phyloP scores from a whole-genome alignment of 768 basidiomycete genomes.

The Podaxis rugospora region DNA sequence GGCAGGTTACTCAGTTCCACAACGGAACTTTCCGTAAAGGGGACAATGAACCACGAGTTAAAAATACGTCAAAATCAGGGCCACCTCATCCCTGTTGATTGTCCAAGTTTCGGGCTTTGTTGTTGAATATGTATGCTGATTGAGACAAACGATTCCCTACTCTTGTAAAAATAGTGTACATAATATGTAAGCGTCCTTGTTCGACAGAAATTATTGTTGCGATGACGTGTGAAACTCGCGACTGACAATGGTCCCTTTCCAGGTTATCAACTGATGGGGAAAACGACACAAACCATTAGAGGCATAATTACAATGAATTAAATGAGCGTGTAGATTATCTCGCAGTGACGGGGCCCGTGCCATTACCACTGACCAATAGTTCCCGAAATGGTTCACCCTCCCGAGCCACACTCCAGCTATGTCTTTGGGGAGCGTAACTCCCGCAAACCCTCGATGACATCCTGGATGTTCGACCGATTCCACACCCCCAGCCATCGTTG shows the following conservation, averaged over 20 bases:
- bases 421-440: slow-evolving; percentile 18
- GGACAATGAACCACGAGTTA: not conserved
- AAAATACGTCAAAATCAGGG: not conserved
- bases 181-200: not conserved
- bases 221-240: not conserved
- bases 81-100: not conserved
- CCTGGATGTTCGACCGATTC: slow-evolving; percentile 21
- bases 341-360: not conserved
- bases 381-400: not conserved
- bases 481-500: slow-evolving; percentile 26
- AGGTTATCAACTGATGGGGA: not conserved
- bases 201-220: not conserved
- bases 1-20: too few species aligned
- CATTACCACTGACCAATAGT: not conserved
- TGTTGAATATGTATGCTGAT: not conserved
- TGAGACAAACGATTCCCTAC: not conserved
- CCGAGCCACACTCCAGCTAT: not conserved
- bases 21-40: not conserved
- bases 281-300: not conserved
- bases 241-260: not conserved
- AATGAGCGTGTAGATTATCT: not conserved
- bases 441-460: slow-evolving; percentile 25
- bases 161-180: not conserved
- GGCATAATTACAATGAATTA: slow-evolving; percentile 3
- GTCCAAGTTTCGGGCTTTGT: not conserved